phyloP scores from a whole-genome alignment of 169 alveolate genomes.

The Perkinsus olseni region DNA sequence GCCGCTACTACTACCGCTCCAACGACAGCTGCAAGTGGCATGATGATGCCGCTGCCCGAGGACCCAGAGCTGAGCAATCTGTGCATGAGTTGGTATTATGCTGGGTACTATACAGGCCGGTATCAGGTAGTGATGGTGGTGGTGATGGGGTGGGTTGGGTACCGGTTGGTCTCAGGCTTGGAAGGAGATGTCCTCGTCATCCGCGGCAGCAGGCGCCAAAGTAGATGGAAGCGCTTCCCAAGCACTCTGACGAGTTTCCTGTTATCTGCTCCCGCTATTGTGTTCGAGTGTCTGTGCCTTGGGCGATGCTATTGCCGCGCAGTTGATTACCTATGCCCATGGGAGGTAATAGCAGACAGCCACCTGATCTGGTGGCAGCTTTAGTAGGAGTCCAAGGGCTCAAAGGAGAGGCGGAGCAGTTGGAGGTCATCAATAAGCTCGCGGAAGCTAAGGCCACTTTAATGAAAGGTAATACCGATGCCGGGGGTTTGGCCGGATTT shows the following conservation, averaged over 20 bases:
- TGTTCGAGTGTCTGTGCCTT: background rate
- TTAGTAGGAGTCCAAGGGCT: background rate
- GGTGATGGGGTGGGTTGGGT: background rate
- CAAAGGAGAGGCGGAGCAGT: background rate
- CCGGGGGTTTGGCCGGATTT: background rate
- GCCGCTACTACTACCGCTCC: background rate
- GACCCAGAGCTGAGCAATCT: background rate
- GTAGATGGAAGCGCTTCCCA: too few relatives aligned
- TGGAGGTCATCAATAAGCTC: background rate
- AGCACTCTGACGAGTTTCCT: too few relatives aligned
- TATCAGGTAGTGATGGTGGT: background rate
- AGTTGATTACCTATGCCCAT: background rate
- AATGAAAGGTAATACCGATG: background rate
- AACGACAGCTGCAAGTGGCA: background rate
- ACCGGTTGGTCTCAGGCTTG: too few relatives aligned
- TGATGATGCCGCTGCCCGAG: background rate
- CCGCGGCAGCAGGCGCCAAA: too few relatives aligned
- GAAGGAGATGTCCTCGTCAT: too few relatives aligned
- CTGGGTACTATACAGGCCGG: background rate
- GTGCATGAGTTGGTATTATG: background rate
- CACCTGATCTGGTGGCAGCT: background rate
- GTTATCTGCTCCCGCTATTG: background rate
- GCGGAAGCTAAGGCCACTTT: background rate
- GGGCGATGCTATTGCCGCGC: too few relatives aligned
- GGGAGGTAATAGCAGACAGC: background rate